A percentile compares a stretch with the other conserved stretches of the same genome.
These are phyloP conservation scores for Dioszegia crocea DNA, from an alignment of 768 basidiomycete species.

Conservation along the genomic window DNA sequence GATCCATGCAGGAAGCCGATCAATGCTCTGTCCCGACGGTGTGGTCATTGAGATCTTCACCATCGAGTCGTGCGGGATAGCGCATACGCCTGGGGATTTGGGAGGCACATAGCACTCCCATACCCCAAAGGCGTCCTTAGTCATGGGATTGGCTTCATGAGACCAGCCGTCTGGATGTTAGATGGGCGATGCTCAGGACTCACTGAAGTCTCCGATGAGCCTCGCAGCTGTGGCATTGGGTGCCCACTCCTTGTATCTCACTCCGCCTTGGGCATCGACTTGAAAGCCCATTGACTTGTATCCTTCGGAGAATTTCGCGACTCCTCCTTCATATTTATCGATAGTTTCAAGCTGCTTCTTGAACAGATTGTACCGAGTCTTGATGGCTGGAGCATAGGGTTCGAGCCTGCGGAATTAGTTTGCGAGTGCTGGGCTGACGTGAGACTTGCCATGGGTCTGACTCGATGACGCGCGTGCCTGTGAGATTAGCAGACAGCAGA, in stretches of 20 bases:
- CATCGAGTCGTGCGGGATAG: slow-evolving; percentile 92
- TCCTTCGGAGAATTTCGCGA: slow-evolving; percentile 71
- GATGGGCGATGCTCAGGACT: slow-evolving; percentile 6
- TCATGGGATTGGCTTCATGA: slow-evolving; percentile 79
- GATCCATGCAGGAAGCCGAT: slow-evolving; percentile 92
- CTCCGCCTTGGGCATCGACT: slow-evolving; percentile 61
- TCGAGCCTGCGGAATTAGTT: slow-evolving; percentile 42
- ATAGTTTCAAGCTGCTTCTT: slow-evolving; percentile 54
- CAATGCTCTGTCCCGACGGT: slow-evolving; percentile 73
- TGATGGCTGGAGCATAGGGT: slow-evolving; percentile 47
- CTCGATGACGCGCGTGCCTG: slow-evolving; percentile 34
- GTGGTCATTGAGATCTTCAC: slow-evolving; percentile 91
- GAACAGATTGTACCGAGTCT: slow-evolving; percentile 46
- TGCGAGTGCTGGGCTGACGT: neutral
- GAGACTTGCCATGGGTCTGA: slow-evolving; percentile 49
- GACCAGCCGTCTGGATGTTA: slow-evolving; percentile 72
- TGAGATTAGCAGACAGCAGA: neutral
- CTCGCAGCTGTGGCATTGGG: slow-evolving; percentile 77
- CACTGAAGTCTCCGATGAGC: slow-evolving; percentile 95
- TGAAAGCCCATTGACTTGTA: slow-evolving; percentile 74
- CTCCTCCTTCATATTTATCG: slow-evolving; percentile 74
- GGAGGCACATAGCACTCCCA: slow-evolving; percentile 81
- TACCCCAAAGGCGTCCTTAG: slow-evolving; percentile 74
- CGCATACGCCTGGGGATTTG: slow-evolving; percentile 62
- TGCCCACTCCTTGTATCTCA: slow-evolving; percentile 93